phyloP scores from a whole-genome alignment of 148 eudicot species.

The Oxyria digyna region DNA sequence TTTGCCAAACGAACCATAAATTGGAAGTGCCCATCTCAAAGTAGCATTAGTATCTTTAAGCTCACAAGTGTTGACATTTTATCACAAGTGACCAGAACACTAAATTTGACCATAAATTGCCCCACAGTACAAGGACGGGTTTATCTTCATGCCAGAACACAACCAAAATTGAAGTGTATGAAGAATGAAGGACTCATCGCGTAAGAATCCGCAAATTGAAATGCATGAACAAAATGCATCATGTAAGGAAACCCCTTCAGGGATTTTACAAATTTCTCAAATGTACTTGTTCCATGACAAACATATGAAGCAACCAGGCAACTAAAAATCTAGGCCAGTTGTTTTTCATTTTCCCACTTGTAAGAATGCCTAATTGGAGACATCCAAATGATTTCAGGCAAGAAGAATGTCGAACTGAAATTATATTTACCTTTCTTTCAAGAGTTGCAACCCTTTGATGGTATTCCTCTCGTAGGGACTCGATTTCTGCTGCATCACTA shows the following conservation, averaged over 20 bases:
- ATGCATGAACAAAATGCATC: not conserved
- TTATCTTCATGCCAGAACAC: not conserved
- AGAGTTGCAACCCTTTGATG: slow-evolving; percentile 86
- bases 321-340: not conserved
- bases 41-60: not conserved
- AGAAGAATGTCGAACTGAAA: too few species aligned
- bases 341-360: not conserved
- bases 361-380: not conserved
- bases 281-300: not conserved
- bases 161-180: not conserved
- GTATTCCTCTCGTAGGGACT: slow-evolving; percentile 89
- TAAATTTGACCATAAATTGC: not conserved
- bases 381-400: not conserved
- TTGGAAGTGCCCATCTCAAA: not conserved
- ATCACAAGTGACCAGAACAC: not conserved
- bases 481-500: slow-evolving; percentile 84
- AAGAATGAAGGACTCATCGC: not conserved
- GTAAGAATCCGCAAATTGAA: not conserved
- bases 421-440: slow-evolving; percentile 68
- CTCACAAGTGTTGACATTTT: not conserved
- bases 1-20: not conserved
- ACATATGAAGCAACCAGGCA: not conserved
- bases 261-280: not conserved
- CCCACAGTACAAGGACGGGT: not conserved
- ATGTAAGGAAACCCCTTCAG: not conserved